phyloP scores from a whole-genome alignment of 2,329 filamentous ascomycete genomes.

The Fusarium camptoceras region DNA sequence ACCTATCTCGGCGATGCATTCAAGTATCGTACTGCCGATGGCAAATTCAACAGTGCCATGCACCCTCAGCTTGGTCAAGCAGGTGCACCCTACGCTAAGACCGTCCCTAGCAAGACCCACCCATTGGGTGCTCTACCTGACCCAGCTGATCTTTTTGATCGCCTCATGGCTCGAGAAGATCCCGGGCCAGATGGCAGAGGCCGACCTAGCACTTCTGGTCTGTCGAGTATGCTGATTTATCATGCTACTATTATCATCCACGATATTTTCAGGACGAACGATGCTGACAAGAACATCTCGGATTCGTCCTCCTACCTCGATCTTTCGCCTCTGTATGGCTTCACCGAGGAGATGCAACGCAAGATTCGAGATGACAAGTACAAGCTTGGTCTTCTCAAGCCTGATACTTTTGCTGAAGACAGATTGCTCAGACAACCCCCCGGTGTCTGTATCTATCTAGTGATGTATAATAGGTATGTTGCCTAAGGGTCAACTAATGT shows the following conservation, averaged over 20 bases:
- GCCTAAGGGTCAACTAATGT: too few relatives aligned
- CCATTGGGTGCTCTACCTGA: constrained; percentile 47
- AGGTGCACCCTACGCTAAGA: constrained; percentile 48
- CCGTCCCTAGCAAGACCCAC: constrained; percentile 42
- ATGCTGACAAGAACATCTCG: constrained; percentile 46
- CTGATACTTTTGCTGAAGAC: constrained; percentile 74
- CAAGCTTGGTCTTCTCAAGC: constrained; percentile 55
- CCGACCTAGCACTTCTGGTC: constrained; percentile 45
- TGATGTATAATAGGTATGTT: constrained; percentile 82
- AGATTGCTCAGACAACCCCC: constrained; percentile 73
- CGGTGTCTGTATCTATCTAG: constrained; percentile 73
- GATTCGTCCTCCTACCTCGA: constrained; percentile 61
- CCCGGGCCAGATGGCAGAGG: constrained; percentile 47
- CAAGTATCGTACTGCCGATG: constrained; percentile 46
- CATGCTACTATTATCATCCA: constrained; percentile 65
- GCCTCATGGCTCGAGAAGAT: constrained; percentile 45
- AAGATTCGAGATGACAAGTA: constrained; percentile 49
- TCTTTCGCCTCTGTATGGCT: constrained; percentile 58
- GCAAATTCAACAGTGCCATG: constrained; percentile 46
- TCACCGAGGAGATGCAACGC: constrained; percentile 49
- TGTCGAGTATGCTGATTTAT: constrained; percentile 61
- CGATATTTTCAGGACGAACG: constrained; percentile 58
- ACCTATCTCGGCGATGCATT: constrained; percentile 44
- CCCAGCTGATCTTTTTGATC: constrained; percentile 49
- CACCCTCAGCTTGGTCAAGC: constrained; percentile 49